These are phyloP conservation scores for Russula virescens DNA, from an alignment of 768 basidiomycete genomes.

Conservation along the genomic window DNA sequence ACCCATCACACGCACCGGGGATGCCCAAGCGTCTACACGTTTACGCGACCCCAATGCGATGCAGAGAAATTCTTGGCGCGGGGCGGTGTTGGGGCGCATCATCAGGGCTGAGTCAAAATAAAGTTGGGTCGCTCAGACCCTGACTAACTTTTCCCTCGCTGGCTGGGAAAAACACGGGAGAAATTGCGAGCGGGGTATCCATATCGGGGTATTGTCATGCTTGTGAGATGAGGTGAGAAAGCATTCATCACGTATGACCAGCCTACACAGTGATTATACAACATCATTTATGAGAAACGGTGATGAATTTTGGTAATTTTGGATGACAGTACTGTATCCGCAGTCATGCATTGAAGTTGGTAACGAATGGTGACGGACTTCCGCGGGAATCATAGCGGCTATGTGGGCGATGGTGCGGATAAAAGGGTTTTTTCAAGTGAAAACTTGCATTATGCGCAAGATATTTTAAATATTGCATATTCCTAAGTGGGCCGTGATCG, in stretches of 20 bases:
- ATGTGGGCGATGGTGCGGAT: background rate
- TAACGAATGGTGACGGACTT: too few relatives aligned
- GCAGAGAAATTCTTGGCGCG: background rate
- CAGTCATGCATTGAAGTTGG: too few relatives aligned
- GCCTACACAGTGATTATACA: background rate
- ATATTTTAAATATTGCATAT: too few relatives aligned
- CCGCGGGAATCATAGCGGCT: too few relatives aligned
- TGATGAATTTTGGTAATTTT: too few relatives aligned
- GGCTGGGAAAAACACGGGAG: background rate
- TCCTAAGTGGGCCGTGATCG: too few relatives aligned
- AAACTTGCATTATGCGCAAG: background rate
- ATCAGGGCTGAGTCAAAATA: slow-evolving; percentile 9
- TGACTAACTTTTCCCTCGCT: background rate
- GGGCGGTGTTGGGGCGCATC: background rate
- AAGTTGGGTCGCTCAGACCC: background rate
- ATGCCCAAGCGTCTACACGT: background rate
- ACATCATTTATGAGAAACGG: too few relatives aligned
- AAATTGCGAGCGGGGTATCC: background rate
- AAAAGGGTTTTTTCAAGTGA: background rate
- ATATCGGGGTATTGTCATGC: too few relatives aligned
- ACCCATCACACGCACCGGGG: too few relatives aligned
- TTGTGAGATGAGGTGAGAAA: too few relatives aligned
- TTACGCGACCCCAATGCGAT: background rate
- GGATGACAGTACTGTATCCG: background rate
- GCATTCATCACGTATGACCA: too few relatives aligned